Evolutionary conservation across 306 rosid species (phyloP), one percentile per base, ranked within the genome.

Genomic region (Dryas octopetala): DNA sequence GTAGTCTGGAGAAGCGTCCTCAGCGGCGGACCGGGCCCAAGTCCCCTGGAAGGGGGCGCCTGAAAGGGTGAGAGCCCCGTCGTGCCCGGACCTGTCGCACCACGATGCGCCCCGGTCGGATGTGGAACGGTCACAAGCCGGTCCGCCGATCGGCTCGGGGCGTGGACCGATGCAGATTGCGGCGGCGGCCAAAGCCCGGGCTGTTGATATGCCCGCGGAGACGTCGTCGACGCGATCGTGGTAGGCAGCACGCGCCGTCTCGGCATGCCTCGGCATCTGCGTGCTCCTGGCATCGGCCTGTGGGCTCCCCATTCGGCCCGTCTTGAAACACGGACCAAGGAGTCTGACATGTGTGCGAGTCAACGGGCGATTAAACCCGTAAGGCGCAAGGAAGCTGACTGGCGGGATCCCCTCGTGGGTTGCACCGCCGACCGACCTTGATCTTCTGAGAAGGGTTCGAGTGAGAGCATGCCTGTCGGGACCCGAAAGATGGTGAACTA

Each of bases 401-500:
- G n/a, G n/a, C n/a, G n/a, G n/a, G n/a, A n/a, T n/a, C n/a, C n/a
- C n/a, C n/a, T n/a, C n/a, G n/a, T n/a, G n/a, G n/a, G n/a, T n/a
- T n/a, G n/a, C n/a, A n/a, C n/a, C n/a, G n/a, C n/a, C n/a, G n/a
- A n/a, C n/a, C n/a, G n/a, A n/a, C n/a, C n/a, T n/a, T n/a, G n/a
- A n/a, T n/a, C n/a, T n/a, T n/a, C n/a, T n/a, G n/a, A n/a, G n/a
- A n/a, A n/a, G n/a, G n/a, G n/a, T n/a, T n/a, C n/a, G n/a, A n/a
- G n/a, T n/a, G n/a, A n/a, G n/a, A n/a, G n/a, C n/a, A 71, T 71
- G 79, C 65, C 79, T 76, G 74, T 76, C 79, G 68, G 67, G 79
- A 76, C 79, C 79, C 74, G 60, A 76, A 76, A 76, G 74, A 76
- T 76, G 80, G 80, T 76, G 79, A 76, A 76, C 79, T 76, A 66